Conservation (phyloP, 768 basidiomycete species). For the Pleurotus giganteus region DNA sequence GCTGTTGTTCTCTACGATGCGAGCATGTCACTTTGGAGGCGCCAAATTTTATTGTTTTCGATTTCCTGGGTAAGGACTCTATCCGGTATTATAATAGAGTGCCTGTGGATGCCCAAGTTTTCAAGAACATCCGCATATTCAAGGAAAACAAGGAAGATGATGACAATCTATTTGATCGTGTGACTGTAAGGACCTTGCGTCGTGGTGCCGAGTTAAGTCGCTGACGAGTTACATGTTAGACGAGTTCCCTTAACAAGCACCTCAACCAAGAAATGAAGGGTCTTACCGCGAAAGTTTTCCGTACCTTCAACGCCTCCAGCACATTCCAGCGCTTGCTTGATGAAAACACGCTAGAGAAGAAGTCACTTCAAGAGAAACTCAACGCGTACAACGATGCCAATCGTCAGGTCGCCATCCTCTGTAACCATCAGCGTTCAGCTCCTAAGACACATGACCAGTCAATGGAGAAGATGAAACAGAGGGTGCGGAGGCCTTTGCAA, state of each 20-base stretch:
- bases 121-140: constrained; percentile 98
- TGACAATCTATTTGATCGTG: constrained; percentile 92
- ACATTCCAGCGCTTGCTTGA: constrained; percentile 94
- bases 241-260: constrained; percentile 86
- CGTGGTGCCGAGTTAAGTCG: constrained; percentile 6
- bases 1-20: constrained; percentile 96
- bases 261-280: constrained; percentile 94
- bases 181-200: constrained; percentile 63
- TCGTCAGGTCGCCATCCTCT: constrained; percentile 93
- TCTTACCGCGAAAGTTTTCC: constrained; percentile 98
- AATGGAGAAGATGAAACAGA: constrained; percentile 93
- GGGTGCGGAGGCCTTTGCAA: constrained; percentile 47
- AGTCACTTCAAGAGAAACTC: constrained; percentile 90
- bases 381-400: constrained; percentile 98
- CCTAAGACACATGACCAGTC: constrained; percentile 91
- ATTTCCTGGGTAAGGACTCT: constrained; percentile 99
- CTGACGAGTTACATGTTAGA: constrained; percentile 42
- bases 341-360: constrained; percentile 53
- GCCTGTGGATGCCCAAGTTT: constrained; percentile 85
- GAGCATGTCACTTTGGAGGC: constrained; percentile 93
- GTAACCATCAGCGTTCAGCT: constrained; percentile 97
- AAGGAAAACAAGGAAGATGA: constrained; percentile 88
- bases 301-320: constrained; percentile 98
- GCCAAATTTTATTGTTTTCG: constrained; percentile 87
- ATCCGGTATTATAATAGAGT: constrained; percentile 96